Conservation (phyloP, 345 rosid species). For the Pistacia atlantica region DNA sequence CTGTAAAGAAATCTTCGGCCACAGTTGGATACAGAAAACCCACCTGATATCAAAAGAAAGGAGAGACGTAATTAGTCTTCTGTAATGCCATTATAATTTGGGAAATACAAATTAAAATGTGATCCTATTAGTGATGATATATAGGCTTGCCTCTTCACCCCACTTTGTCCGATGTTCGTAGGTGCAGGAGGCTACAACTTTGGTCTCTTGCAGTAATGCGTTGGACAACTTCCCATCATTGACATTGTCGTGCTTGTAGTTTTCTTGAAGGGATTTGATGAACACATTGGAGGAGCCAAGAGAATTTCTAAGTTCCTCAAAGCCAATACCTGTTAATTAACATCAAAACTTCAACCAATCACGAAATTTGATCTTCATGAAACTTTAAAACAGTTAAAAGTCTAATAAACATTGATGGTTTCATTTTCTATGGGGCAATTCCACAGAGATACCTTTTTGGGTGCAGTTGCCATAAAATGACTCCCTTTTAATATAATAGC, state of each 20-base stretch:
- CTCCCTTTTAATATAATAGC: constrained; percentile 46
- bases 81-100: neutral
- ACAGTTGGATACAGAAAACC: constrained; percentile 43
- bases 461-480: constrained; percentile 23
- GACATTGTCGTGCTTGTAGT: neutral
- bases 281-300: constrained; percentile 41
- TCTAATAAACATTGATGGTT: neutral
- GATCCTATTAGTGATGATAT: neutral
- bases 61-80: neutral
- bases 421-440: neutral
- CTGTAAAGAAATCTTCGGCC: constrained; percentile 47
- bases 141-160: constrained; percentile 41
- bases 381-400: neutral
- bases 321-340: constrained; percentile 19
- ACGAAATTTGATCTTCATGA: neutral
- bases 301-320: constrained; percentile 12
- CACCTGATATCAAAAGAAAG: constrained; percentile 26
- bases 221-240: constrained; percentile 7
- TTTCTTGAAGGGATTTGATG: constrained; percentile 23
- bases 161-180: constrained; percentile 40
- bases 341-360: neutral
- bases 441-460: constrained; percentile 8
- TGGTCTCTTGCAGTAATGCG: constrained; percentile 21
- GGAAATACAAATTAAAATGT: neutral
- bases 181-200: constrained; percentile 32